A percentile compares a stretch with the other conserved stretches of the same genome.
phyloP scores from a whole-genome alignment of 2,329 filamentous ascomycete genomes.

The Cladorrhinum sp. region DNA sequence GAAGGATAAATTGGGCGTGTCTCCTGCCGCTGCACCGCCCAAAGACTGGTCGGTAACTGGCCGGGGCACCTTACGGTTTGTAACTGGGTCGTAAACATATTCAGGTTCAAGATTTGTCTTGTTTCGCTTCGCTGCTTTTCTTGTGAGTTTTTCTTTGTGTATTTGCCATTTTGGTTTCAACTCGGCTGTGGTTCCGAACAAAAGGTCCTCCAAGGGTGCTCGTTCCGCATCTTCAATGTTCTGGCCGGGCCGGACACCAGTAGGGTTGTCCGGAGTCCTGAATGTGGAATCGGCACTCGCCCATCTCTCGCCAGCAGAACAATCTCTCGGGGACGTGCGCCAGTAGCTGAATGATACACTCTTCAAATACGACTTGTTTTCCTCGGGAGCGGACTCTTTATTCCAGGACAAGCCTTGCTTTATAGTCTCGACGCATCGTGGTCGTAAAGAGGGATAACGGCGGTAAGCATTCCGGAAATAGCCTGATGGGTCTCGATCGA shows the following conservation, averaged over 20 bases:
- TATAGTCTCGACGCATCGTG: conserved; percentile 46
- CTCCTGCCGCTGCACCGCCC: conserved; percentile 19
- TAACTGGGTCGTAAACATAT: conserved; percentile 49
- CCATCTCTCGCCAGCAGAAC: conserved; percentile 31
- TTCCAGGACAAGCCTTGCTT: conserved; percentile 48
- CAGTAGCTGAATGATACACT: conserved; percentile 43
- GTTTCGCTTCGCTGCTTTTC: neutral
- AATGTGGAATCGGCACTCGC: conserved; percentile 34
- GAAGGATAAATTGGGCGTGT: conserved; percentile 31
- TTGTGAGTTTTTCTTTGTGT: conserved; percentile 9
- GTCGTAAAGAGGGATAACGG: conserved; percentile 42
- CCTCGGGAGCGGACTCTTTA: conserved; percentile 35
- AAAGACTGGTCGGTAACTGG: neutral
- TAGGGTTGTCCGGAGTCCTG: conserved; percentile 36
- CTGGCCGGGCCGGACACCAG: conserved; percentile 38
- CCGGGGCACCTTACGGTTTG: conserved; percentile 48
- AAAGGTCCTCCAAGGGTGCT: conserved; percentile 43
- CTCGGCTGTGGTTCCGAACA: conserved; percentile 32
- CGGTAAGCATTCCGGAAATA: conserved; percentile 43
- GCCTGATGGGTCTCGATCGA: conserved; percentile 40
- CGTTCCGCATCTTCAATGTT: conserved; percentile 46
- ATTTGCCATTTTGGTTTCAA: neutral
- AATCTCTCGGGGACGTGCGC: conserved; percentile 23
- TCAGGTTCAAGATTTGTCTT: neutral
- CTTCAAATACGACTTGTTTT: conserved; percentile 39